Evolutionary conservation across 225 moss, liverwort and hornwort genomes (phyloP).

Genomic region (Lunularia cruciata): DNA sequence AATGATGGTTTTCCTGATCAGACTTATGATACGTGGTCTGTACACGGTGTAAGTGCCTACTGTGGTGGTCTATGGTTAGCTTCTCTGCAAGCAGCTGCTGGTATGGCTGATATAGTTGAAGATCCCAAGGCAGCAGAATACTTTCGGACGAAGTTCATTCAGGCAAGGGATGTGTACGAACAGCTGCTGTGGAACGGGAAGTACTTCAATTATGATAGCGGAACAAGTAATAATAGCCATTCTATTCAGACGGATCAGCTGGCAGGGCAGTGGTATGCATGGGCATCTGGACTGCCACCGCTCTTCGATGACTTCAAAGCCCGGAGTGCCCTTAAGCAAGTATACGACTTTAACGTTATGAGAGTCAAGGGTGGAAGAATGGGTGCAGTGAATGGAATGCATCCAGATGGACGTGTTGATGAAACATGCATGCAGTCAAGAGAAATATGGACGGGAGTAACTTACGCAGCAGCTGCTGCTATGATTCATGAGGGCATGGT

Average conservation of each 20-base stretch:
- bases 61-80: constrained; percentile 96
- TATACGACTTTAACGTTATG: constrained; percentile 94
- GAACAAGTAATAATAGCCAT: constrained; percentile 69
- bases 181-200: constrained; percentile 85
- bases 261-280: constrained; percentile 97
- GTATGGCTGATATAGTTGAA: constrained; percentile 74
- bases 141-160: constrained; percentile 72
- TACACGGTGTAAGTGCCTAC: constrained; percentile 93
- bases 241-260: constrained; percentile 96
- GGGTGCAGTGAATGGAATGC: constrained; percentile 98
- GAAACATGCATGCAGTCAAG: constrained; percentile 98
- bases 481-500: constrained; percentile 98
- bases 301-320: constrained; percentile 87
- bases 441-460: constrained; percentile 96
- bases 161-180: constrained; percentile 75
- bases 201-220: constrained; percentile 92
- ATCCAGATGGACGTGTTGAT: constrained; percentile 83
- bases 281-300: constrained; percentile 92
- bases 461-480: constrained; percentile 81
- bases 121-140: constrained; percentile 77
- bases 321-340: constrained; percentile 77
- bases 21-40: constrained; percentile 93
- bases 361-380: constrained; percentile 75
- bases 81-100: constrained; percentile 85
- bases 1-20: constrained; percentile 98